Evolutionary conservation across 257 asterid genomes (phyloP), one percentile per base, ranked within the genome.

Genomic region (Ophiorrhiza pumila): DNA sequence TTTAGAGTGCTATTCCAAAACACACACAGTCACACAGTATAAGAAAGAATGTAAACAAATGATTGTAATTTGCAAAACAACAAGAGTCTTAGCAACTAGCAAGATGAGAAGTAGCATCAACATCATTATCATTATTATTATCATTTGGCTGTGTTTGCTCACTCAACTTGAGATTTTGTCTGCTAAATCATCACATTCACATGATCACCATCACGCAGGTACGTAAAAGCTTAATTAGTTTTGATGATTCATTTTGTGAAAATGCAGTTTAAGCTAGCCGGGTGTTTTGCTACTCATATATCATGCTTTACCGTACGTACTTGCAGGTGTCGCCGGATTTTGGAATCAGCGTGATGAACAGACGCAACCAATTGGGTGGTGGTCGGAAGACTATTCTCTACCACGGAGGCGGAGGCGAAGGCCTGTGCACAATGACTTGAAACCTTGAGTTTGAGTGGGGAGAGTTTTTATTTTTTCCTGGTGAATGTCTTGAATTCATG

Each of bases 381-480:
- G 15, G 71, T 39, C 79, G 35, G 75, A 69, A 22, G 79, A 76
- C 47, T 76, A 76, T 71, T 69, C 79, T 12, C 13, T 11, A 13
- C 79, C 79, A 2, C 31, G 65, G 39, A 25, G 71, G 63, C 31
- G 65, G 39, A 25, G 71, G 63, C 42, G 79, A 69, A 60, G 59
- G 50, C 69, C 63, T 23, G 79, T 76, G 34, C 71, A 76, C 62
- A 69, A 76, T 69, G 71, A 60, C 23, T 37, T 76, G 12, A 39
- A 60, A 69, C 79, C 41, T 29, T 76, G 66, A 69, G n/a, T 39
- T 4, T 18, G 25, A 2, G 4, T 50, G 17, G 5, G 20, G 23
- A 20, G 18, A 50, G 8, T 50, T 41, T 39, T 39, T 53, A 14
- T 7, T 63, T n/a, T n/a, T n/a, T n/a, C n/a, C n/a, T n/a, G n/a